These are phyloP conservation scores for Capsicum rhomboideum DNA, from an alignment of 257 asterid species.

Conservation along the genomic window DNA sequence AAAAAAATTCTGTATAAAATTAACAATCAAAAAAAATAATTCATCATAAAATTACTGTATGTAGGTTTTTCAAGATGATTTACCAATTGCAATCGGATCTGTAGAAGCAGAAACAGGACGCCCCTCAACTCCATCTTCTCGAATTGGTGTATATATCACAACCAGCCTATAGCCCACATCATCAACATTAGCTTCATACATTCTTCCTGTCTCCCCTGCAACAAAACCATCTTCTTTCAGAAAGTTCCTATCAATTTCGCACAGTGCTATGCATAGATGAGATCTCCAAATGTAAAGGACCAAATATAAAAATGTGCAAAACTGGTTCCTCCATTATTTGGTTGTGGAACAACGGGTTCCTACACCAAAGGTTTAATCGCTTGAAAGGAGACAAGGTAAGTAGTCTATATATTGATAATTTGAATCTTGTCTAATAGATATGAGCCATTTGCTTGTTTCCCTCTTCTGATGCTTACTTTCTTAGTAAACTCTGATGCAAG, in stretches of 20 bases:
- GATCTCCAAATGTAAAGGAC: neutral
- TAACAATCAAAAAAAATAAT: neutral
- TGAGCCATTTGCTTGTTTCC: neutral
- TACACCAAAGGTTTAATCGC: neutral
- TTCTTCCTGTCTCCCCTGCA: constrained; percentile 97
- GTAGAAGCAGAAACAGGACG: constrained; percentile 90
- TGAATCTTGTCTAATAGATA: neutral
- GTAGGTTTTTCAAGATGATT: neutral
- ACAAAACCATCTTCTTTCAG: neutral
- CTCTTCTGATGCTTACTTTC: neutral
- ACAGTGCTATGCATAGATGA: neutral
- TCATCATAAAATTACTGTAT: neutral
- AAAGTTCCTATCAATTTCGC: neutral
- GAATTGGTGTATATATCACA: constrained; percentile 77
- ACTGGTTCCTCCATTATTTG: neutral
- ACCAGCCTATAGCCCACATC: constrained; percentile 96
- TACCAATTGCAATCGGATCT: constrained; percentile 90
- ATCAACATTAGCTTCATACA: constrained; percentile 98
- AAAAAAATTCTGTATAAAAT: neutral
- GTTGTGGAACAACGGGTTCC: neutral
- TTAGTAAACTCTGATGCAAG: neutral
- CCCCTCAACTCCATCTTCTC: constrained; percentile 97
- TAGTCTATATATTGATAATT: neutral
- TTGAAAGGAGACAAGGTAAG: neutral
- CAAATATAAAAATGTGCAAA: neutral